Base-by-base conservation (phyloP, 2,329 filamentous ascomycete genomes). In the Fusarium praegraminearum region DNA sequence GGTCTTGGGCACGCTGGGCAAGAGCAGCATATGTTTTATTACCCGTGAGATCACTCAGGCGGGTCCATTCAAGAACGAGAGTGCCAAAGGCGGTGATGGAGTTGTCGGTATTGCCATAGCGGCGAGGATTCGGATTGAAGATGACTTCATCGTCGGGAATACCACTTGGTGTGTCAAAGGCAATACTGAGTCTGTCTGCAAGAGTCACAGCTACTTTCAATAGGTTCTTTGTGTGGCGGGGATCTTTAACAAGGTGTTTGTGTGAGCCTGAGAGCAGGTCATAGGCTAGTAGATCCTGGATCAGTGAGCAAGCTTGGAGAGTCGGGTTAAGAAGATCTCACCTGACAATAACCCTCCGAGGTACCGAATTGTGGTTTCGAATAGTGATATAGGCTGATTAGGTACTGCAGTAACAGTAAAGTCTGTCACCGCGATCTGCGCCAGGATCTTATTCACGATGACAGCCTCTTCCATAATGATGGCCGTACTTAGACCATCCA, bases 361-460 rank as follows among this genome's bases (percentile, higher is more conserved):
- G 45, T 72, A 72, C 6, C 70, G 66, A 12, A 72, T 72, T 0
- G 69, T 72, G 0, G 70, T 61, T 26, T 72, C 70, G 4, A 72
- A 72, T 0, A 72, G 33, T 0, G 70, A 72, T 0, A 72, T 72
- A 1, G 45, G 28, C 4, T 72, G 60, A 2, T 66, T 4, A 0
- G 49, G 32, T 0, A 63, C 49, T 7, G 18, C 11, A 15, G 70
- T 72, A 1, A 20, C 22, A 5, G 69, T 61, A 30, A 72, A 72
- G 2, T 72, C 69, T 0, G 67, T 72, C 4, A 20, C 22, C 16
- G 58, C 54, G 33, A 72, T 66, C 11, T 72, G 69, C 11, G 45
- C 33, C 0, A 72, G 28, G 11, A 72, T 72, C 22, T 69, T 72
- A 16, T 61, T 26, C n/a, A 72, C 70, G 8, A 63, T 66, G 10